Percentiles rank a stretch among this genome's conserved stretches.
Evolutionary conservation across 129 eudicot genomes (phyloP).

Genomic region (Oenanthe sinensis): DNA sequence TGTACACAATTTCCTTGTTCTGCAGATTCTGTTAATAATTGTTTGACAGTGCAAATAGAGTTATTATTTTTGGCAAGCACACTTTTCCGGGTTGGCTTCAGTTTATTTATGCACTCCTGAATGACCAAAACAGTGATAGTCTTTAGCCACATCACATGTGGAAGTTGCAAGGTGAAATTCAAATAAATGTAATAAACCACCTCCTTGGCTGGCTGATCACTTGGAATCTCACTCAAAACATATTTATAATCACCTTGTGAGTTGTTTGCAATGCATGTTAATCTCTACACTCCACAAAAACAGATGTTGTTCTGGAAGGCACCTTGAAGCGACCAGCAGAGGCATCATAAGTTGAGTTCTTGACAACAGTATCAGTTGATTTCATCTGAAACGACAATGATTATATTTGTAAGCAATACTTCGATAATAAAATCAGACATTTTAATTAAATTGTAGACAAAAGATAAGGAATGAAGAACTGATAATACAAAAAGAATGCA

Average conservation of each 20-base stretch:
- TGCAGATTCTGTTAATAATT: background rate
- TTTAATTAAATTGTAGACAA: no score
- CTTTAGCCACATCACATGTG: background rate
- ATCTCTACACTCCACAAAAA: slow-evolving; percentile 67
- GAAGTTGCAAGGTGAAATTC: background rate
- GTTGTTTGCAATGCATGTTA: background rate
- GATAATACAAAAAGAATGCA: background rate
- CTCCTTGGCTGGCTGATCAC: background rate
- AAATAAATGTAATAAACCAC: no score
- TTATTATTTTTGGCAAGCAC: background rate
- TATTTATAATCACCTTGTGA: background rate
- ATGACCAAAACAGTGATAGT: background rate
- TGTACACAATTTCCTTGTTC: background rate
- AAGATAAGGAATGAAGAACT: background rate
- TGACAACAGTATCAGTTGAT: slow-evolving; percentile 56
- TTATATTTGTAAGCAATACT: background rate
- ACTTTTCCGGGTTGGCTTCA: background rate
- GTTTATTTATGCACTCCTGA: background rate
- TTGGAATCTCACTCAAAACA: background rate
- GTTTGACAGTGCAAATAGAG: no score
- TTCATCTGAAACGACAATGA: slow-evolving; percentile 39
- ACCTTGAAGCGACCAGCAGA: slow-evolving; percentile 55
- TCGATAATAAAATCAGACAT: background rate
- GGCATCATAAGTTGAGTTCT: slow-evolving; percentile 54
- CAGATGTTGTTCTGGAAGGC: slow-evolving; percentile 71